phyloP scores from a whole-genome alignment of 1,139 yeast genomes.

The Geotrichum restrictum region DNA sequence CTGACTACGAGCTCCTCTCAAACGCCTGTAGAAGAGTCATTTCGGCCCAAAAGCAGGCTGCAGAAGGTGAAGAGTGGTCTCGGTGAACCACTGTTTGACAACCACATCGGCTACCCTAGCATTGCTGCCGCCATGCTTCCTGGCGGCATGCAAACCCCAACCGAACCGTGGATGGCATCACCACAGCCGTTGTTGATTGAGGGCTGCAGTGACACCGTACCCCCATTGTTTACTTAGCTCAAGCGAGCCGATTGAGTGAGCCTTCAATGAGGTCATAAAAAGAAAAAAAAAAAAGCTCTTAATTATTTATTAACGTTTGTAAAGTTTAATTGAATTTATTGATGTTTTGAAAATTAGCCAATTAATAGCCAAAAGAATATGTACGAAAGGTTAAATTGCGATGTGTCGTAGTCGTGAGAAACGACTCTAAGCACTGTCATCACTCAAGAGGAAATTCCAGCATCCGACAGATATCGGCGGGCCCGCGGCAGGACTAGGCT shows the following conservation, averaged over 20 bases:
- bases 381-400: no score
- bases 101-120: constrained; percentile 1
- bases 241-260: no score
- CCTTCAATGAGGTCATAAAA: neutral
- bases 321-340: constrained; percentile 7
- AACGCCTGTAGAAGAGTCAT: neutral
- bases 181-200: constrained; percentile 2
- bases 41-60: constrained; percentile 2
- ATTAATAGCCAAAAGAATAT: no score
- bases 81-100: constrained; percentile 5
- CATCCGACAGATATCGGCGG: no score
- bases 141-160: constrained; percentile 3
- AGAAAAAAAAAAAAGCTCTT: neutral
- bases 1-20: neutral
- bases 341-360: constrained; percentile 1
- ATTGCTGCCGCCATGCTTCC: neutral
- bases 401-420: no score
- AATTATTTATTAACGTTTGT: neutral
- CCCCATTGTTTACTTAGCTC: constrained; percentile 1
- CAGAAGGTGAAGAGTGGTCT: constrained; percentile 5
- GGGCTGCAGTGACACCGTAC: constrained; percentile 4
- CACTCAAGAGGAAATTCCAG: no score
- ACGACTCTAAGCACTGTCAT: no score
- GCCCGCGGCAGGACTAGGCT: no score
- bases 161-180: constrained; percentile 5